These are phyloP conservation scores for Aspergillus homomorphus DNA, from an alignment of 495 filamentous ascomycete genomes.

Conservation along the genomic window DNA sequence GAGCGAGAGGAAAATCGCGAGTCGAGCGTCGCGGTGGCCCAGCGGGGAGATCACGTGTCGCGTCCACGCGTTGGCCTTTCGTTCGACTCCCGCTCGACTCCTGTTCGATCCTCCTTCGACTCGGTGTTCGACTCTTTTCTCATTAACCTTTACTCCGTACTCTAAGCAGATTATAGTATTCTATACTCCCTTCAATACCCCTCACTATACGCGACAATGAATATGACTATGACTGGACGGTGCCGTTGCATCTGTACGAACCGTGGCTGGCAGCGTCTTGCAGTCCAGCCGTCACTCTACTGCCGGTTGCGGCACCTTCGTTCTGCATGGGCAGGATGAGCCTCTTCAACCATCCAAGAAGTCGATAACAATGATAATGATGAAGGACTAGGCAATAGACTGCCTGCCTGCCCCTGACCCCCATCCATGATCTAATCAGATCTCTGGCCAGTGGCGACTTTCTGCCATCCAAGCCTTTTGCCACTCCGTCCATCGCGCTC, in stretches of 20 bases:
- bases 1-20: slow-evolving; percentile 19
- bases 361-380: background rate
- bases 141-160: background rate
- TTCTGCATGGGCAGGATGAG: no score
- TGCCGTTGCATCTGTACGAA: no score
- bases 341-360: no score
- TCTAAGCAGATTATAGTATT: no score
- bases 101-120: slow-evolving; percentile 1
- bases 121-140: background rate
- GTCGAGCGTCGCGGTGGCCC: slow-evolving; percentile 20
- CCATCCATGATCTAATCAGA: slow-evolving; percentile 7
- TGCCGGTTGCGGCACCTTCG: no score
- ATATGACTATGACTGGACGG: no score
- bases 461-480: background rate
- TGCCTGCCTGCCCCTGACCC: no score
- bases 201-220: no score
- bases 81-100: slow-evolving; percentile 19
- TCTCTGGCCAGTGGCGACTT: background rate
- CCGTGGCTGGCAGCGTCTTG: no score
- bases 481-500: background rate
- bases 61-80: background rate
- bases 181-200: no score
- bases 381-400: no score
- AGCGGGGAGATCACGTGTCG: slow-evolving; percentile 29
- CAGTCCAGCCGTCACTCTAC: no score